Conservation (phyloP, 208 protist species). For the Leishmania turanica region DNA sequence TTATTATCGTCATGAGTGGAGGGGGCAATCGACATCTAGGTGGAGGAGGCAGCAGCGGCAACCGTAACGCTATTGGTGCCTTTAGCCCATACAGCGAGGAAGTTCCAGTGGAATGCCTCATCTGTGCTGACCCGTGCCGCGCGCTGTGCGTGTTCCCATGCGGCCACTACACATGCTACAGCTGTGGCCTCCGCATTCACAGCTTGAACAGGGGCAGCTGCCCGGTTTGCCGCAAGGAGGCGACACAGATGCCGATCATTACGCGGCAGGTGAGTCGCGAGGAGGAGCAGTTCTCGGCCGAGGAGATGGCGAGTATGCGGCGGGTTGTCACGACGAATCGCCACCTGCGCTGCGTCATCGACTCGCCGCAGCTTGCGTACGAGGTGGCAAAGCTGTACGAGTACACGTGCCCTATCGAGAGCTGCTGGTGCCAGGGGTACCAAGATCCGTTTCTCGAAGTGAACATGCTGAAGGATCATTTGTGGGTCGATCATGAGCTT, state of each 20-base stretch:
- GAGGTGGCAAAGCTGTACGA: slow-evolving; percentile 80
- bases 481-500: slow-evolving; percentile 65
- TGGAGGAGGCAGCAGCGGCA: not conserved
- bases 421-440: slow-evolving; percentile 63
- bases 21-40: not conserved
- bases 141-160: slow-evolving; percentile 80
- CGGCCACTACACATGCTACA: slow-evolving; percentile 85
- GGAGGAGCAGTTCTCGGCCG: slow-evolving; percentile 61
- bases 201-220: slow-evolving; percentile 50
- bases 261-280: slow-evolving; percentile 44
- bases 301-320: slow-evolving; percentile 53
- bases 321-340: slow-evolving; percentile 31
- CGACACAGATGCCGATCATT: slow-evolving; percentile 45
- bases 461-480: slow-evolving; percentile 66
- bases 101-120: slow-evolving; percentile 73
- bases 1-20: slow-evolving; percentile 2
- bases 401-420: slow-evolving; percentile 63
- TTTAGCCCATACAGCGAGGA: slow-evolving; percentile 2
- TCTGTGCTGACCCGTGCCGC: slow-evolving; percentile 71
- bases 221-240: slow-evolving; percentile 70
- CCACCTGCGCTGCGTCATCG: slow-evolving; percentile 60
- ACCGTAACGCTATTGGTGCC: not conserved
- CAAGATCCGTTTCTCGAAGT: slow-evolving; percentile 83
- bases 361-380: slow-evolving; percentile 43
- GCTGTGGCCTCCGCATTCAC: slow-evolving; percentile 85